phyloP scores from a whole-genome alignment of 768 basidiomycete genomes.

The Hemileccinum rubropunctum region DNA sequence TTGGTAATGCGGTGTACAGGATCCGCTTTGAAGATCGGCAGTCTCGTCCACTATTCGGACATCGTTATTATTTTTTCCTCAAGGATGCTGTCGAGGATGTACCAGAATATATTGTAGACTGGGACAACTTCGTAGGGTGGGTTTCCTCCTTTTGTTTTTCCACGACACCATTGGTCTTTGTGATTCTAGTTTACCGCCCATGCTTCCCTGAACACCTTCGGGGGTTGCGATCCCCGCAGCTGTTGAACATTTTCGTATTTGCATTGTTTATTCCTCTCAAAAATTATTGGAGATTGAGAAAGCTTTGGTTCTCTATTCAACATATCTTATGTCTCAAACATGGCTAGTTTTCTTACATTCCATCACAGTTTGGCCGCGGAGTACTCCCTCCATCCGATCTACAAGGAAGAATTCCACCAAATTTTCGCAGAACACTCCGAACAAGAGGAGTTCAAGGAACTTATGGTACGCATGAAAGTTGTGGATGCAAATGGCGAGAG shows the following conservation, averaged over 20 bases:
- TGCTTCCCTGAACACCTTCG: neutral
- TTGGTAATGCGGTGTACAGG: slow-evolving; percentile 89
- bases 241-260: neutral
- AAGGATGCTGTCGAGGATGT: slow-evolving; percentile 96
- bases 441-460: slow-evolving; percentile 74
- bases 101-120: slow-evolving; percentile 95
- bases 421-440: slow-evolving; percentile 81
- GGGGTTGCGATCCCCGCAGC: too few relatives aligned
- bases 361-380: slow-evolving; percentile 71
- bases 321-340: neutral
- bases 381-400: slow-evolving; percentile 70
- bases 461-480: slow-evolving; percentile 90
- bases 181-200: neutral
- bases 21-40: slow-evolving; percentile 80
- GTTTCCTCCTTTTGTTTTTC: slow-evolving; percentile 21
- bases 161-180: neutral
- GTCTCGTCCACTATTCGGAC: slow-evolving; percentile 69
- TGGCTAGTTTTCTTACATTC: slow-evolving; percentile 12
- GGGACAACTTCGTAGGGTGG: slow-evolving; percentile 88
- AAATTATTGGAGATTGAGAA: neutral
- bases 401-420: slow-evolving; percentile 88
- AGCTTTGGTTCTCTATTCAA: neutral
- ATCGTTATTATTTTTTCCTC: slow-evolving; percentile 92
- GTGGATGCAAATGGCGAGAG: slow-evolving; percentile 83
- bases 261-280: neutral